Conservation (phyloP, 805 yeast species). For the Hanseniaspora vineae region DNA sequence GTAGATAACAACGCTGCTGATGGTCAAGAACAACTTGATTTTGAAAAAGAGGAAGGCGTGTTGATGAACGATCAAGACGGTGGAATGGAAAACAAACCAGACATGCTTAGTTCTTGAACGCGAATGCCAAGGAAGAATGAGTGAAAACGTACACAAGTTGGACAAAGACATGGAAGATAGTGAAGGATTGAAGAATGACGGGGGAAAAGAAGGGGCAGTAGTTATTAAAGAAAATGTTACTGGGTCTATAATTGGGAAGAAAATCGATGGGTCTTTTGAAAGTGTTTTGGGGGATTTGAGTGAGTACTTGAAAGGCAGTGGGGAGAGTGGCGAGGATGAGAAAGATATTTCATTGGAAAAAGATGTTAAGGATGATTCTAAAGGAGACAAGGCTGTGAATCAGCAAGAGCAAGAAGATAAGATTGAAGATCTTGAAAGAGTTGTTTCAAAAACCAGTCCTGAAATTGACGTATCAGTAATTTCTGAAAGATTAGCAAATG, state of each 20-base stretch:
- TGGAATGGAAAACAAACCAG: slow-evolving; percentile 8
- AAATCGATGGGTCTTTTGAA: neutral
- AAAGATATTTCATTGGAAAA: too few species aligned
- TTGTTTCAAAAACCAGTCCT: too few species aligned
- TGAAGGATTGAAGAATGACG: neutral
- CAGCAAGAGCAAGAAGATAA: neutral
- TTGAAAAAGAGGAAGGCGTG: slow-evolving; percentile 7
- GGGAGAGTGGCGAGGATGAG: too few species aligned
- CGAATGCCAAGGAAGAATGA: neutral
- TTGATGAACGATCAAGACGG: slow-evolving; percentile 14
- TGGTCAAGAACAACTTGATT: neutral
- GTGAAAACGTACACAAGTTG: neutral
- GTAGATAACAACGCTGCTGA: neutral
- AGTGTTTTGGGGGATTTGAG: neutral
- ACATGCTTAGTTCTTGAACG: neutral
- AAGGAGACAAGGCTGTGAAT: too few species aligned
- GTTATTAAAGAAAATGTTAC: neutral
- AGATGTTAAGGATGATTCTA: too few species aligned
- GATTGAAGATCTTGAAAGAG: too few species aligned
- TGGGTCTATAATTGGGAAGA: neutral
- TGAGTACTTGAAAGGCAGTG: neutral
- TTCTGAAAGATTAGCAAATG: too few species aligned
- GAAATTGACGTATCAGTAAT: too few species aligned
- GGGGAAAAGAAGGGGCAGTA: neutral
- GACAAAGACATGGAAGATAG: neutral